phyloP scores from a whole-genome alignment of 2,329 filamentous ascomycete species.

The Sporothrix inflata region DNA sequence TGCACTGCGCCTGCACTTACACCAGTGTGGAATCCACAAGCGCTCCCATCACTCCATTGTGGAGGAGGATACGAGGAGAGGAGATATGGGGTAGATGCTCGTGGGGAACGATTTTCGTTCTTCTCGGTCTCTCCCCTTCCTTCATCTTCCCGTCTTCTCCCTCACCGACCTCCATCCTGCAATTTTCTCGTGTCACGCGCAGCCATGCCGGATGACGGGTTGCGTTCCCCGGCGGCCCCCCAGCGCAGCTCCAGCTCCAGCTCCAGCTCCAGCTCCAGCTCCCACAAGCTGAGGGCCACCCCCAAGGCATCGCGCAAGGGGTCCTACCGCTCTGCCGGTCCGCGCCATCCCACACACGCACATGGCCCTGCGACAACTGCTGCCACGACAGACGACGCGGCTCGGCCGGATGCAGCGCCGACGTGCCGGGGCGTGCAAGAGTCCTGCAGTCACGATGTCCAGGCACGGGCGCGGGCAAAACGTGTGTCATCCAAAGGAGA shows the following conservation, averaged over 20 bases:
- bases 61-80: slow-evolving; percentile 4
- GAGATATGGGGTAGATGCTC: background rate
- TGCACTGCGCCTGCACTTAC: background rate
- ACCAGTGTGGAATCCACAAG: slow-evolving; percentile 3
- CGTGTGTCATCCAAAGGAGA: background rate
- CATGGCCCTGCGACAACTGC: background rate
- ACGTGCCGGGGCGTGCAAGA: background rate
- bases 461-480: background rate
- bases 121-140: background rate
- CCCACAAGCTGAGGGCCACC: background rate
- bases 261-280: background rate
- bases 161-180: background rate
- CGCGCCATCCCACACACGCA: slow-evolving; percentile 14
- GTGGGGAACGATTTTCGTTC: background rate
- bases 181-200: slow-evolving; percentile 11
- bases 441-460: slow-evolving; percentile 2
- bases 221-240: slow-evolving; percentile 5
- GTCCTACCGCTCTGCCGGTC: slow-evolving; percentile 12
- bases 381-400: slow-evolving; percentile 4
- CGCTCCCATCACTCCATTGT: background rate
- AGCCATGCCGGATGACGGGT: slow-evolving; percentile 20
- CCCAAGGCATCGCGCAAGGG: background rate
- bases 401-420: slow-evolving; percentile 22
- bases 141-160: background rate
- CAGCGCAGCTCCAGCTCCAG: background rate